Conservation (phyloP, 495 filamentous ascomycete genomes). For the Polyplosphaeria fusca region DNA sequence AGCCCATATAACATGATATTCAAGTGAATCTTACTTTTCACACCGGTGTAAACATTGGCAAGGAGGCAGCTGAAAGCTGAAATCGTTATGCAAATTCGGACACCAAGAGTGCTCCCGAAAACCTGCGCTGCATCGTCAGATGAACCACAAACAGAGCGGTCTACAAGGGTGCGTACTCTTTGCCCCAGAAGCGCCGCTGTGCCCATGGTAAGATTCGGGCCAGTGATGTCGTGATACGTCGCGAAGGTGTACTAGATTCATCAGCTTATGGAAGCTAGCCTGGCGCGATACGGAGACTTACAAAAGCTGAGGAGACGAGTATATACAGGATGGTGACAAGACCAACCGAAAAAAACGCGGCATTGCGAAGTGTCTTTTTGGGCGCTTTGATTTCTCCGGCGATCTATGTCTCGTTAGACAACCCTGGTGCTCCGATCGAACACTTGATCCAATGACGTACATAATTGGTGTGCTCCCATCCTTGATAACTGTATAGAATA, state of each 20-base stretch:
- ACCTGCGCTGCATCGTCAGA: not conserved
- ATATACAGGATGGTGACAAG: not conserved
- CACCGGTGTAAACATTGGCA: not conserved
- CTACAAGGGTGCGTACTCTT: not conserved
- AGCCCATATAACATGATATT: slow-evolving; percentile 9
- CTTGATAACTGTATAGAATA: slow-evolving; percentile 7
- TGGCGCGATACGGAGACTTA: too few species aligned
- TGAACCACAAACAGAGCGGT: not conserved
- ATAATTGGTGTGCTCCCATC: slow-evolving; percentile 26
- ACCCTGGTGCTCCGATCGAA: not conserved
- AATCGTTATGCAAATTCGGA: not conserved
- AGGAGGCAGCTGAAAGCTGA: not conserved
- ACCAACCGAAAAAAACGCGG: not conserved
- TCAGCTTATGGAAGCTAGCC: not conserved
- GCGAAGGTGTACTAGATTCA: not conserved
- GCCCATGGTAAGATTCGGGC: too few species aligned
- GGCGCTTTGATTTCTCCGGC: not conserved
- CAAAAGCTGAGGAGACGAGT: not conserved
- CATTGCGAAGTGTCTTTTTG: not conserved
- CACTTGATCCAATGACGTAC: not conserved
- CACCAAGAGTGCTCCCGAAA: not conserved
- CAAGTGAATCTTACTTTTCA: not conserved
- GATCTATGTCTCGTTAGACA: not conserved
- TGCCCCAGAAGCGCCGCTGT: not conserved
- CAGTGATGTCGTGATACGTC: not conserved